phyloP scores from a whole-genome alignment of 148 eudicot genomes.

The Polygonum aviculare region DNA sequence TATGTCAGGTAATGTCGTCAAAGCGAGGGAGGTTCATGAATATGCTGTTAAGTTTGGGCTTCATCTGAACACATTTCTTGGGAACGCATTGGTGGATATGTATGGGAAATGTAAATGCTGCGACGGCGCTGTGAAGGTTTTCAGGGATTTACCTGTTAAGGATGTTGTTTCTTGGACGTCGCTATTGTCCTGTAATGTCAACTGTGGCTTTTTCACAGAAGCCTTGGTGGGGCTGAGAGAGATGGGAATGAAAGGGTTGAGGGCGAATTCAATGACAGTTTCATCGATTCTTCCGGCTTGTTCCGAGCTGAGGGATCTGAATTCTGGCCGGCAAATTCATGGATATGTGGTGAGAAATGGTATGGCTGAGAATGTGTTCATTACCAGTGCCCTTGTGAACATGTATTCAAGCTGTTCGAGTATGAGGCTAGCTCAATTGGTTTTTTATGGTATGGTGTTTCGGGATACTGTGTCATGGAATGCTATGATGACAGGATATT shows the following conservation, averaged over 20 bases:
- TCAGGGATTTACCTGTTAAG: slow-evolving; percentile 31
- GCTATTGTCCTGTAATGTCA: slow-evolving; percentile 48
- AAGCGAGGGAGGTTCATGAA: slow-evolving; percentile 46
- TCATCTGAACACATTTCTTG: slow-evolving; percentile 37
- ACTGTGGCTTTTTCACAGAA: slow-evolving; percentile 40
- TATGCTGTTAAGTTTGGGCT: slow-evolving; percentile 41
- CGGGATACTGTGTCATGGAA: slow-evolving; percentile 62
- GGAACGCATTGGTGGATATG: slow-evolving; percentile 72
- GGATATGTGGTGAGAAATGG: slow-evolving; percentile 53
- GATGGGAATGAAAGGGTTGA: slow-evolving; percentile 54
- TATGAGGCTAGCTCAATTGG: slow-evolving; percentile 43
- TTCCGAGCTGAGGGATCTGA: slow-evolving; percentile 44
- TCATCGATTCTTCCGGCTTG: slow-evolving; percentile 72
- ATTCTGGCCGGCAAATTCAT: slow-evolving; percentile 51
- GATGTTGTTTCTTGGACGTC: slow-evolving; percentile 91
- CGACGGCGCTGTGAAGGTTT: slow-evolving; percentile 43
- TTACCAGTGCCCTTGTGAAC: slow-evolving; percentile 65
- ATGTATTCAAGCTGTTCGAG: slow-evolving; percentile 62
- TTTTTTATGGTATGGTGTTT: slow-evolving; percentile 37
- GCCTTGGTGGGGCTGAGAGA: slow-evolving; percentile 41
- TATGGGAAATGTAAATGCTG: slow-evolving; percentile 56
- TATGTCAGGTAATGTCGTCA: slow-evolving; percentile 27
- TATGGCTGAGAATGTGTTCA: slow-evolving; percentile 47
- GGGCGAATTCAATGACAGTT: slow-evolving; percentile 51
- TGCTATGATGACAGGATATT: slow-evolving; percentile 56